A percentile compares a stretch with the other conserved stretches of the same genome.
These are phyloP conservation scores for Boletus vinaceobasis DNA, from an alignment of 768 basidiomycete species.

Conservation along the genomic window DNA sequence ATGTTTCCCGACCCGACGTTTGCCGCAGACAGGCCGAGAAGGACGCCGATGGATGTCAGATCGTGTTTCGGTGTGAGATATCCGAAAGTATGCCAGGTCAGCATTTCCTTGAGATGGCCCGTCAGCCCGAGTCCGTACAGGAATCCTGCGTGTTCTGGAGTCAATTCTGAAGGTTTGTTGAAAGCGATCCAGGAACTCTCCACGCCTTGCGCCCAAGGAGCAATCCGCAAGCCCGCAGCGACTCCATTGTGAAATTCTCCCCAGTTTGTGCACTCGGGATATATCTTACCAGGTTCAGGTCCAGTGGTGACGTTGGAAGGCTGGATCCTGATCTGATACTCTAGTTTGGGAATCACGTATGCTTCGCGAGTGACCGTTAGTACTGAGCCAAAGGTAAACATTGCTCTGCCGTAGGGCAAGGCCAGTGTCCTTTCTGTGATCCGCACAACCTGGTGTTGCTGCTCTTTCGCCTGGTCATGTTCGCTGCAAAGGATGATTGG, in stretches of 20 bases:
- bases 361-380: slow-evolving; percentile 72
- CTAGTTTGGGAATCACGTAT: slow-evolving; percentile 75
- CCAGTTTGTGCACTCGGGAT: slow-evolving; percentile 75
- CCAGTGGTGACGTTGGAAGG: slow-evolving; percentile 63
- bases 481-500: slow-evolving; percentile 51
- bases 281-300: slow-evolving; percentile 71
- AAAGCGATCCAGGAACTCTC: slow-evolving; percentile 96
- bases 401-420: slow-evolving; percentile 82
- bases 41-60: slow-evolving; percentile 86
- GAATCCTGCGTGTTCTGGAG: slow-evolving; percentile 95
- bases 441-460: slow-evolving; percentile 75
- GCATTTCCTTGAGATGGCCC: slow-evolving; percentile 85
- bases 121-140: slow-evolving; percentile 88
- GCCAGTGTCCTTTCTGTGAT: slow-evolving; percentile 89
- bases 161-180: slow-evolving; percentile 88
- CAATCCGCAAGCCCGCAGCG: slow-evolving; percentile 83
- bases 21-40: slow-evolving; percentile 91
- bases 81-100: slow-evolving; percentile 93
- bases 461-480: slow-evolving; percentile 81
- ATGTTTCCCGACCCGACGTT: slow-evolving; percentile 82
- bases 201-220: slow-evolving; percentile 67
- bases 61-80: slow-evolving; percentile 97
- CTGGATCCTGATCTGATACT: slow-evolving; percentile 69
- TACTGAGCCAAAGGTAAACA: slow-evolving; percentile 89
- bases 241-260: slow-evolving; percentile 99